These are phyloP conservation scores for Populus davidiana DNA, from an alignment of 345 rosid genomes.

Conservation along the genomic window DNA sequence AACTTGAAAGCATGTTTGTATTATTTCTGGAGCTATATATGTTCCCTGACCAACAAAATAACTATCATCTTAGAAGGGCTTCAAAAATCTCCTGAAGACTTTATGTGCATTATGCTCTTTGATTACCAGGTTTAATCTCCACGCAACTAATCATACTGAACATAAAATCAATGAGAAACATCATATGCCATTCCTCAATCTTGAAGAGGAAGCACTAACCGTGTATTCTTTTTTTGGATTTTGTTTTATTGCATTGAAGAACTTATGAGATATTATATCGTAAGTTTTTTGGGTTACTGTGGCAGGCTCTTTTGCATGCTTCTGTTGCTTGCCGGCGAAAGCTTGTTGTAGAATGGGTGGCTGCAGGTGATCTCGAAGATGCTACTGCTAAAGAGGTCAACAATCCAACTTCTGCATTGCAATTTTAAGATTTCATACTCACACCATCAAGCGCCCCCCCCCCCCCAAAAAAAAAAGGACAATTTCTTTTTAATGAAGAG, in stretches of 20 bases:
- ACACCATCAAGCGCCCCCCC: not conserved
- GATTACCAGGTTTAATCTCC: not conserved
- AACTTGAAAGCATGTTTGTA: not conserved
- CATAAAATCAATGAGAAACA: not conserved
- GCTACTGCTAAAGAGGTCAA: conserved; percentile 60
- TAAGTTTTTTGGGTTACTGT: conserved; percentile 18
- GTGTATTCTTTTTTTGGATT: not conserved
- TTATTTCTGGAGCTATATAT: not conserved
- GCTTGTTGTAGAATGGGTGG: conserved; percentile 87
- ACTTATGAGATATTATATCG: not conserved
- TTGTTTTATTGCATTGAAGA: not conserved
- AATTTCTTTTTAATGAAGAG: not conserved
- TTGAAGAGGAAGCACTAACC: not conserved
- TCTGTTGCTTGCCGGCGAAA: conserved; percentile 84
- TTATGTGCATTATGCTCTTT: not conserved
- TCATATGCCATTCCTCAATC: not conserved
- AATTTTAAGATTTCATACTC: not conserved
- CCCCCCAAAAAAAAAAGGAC: not conserved
- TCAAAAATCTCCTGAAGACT: not conserved
- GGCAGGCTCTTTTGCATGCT: conserved; percentile 94
- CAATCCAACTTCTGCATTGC: conserved; percentile 7
- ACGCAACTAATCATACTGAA: not conserved
- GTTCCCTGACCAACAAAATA: not conserved
- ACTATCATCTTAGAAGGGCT: not conserved
- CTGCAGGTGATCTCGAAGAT: conserved; percentile 97